Conservation (phyloP, 805 yeast species). For the Candida ortonii region DNA sequence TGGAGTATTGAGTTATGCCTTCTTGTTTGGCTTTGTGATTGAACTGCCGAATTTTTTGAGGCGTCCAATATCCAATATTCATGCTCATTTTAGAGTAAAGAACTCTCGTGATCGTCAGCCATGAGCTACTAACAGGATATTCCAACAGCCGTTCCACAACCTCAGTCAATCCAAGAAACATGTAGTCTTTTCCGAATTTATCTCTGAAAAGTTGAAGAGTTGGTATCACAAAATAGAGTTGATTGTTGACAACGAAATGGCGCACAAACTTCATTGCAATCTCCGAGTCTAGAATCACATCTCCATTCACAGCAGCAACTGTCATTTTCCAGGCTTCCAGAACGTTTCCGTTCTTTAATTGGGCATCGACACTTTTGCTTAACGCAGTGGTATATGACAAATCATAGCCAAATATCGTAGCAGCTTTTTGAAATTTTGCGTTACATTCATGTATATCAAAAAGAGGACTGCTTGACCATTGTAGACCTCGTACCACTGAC, state of each 20-base stretch:
- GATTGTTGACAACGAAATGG: constrained; percentile 1
- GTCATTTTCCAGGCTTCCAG: constrained; percentile 1
- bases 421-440: neutral
- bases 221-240: constrained; percentile 4
- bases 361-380: neutral
- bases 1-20: neutral
- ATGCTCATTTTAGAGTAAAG: constrained; percentile 2
- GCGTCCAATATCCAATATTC: constrained; percentile 6
- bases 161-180: constrained; percentile 1
- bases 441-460: neutral
- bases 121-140: constrained; percentile 3
- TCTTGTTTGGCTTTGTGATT: neutral
- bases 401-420: constrained; percentile 2
- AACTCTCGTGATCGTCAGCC: constrained; percentile 1
- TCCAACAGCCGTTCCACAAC: constrained; percentile 3
- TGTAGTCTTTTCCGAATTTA: constrained; percentile 1
- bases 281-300: neutral
- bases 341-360: neutral
- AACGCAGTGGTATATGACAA: neutral
- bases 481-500: neutral
- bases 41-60: neutral
- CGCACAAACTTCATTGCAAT: constrained; percentile 3
- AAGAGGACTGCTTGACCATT: constrained; percentile 1
- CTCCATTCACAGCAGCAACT: neutral
- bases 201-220: neutral